Percentiles rank a stretch among this genome's conserved stretches.
Evolutionary conservation across 1,139 yeast genomes (phyloP).

Genomic region (Yarrowia galli): DNA sequence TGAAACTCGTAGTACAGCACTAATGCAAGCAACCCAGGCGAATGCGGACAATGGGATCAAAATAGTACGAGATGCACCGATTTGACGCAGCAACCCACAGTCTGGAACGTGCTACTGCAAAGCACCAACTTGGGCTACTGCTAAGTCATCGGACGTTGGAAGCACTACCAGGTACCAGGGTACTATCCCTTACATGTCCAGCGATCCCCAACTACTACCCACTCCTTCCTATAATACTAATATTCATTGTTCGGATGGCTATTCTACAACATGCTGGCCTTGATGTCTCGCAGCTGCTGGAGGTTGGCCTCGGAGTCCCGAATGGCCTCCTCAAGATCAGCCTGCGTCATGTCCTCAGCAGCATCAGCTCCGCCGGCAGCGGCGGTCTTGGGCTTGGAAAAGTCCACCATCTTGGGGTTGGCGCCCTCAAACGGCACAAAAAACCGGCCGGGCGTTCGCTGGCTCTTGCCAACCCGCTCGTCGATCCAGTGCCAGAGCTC

Average conservation of each 20-base stretch:
- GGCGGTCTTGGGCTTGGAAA: slow-evolving; percentile 11
- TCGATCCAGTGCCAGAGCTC: slow-evolving; percentile 85
- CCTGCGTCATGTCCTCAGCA: slow-evolving; percentile 2
- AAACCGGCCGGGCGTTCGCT: slow-evolving; percentile 23
- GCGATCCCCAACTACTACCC: too few relatives aligned
- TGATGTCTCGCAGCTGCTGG: slow-evolving; percentile 19
- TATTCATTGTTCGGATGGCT: too few relatives aligned
- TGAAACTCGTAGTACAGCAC: too few relatives aligned
- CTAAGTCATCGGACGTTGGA: too few relatives aligned
- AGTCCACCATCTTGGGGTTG: slow-evolving; percentile 43
- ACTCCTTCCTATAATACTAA: neutral
- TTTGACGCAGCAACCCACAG: too few relatives aligned
- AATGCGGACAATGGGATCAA: too few relatives aligned
- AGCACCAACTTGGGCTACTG: too few relatives aligned
- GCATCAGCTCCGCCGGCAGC: slow-evolving; percentile 1
- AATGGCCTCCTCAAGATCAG: slow-evolving; percentile 27
- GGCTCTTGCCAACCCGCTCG: slow-evolving; percentile 54
- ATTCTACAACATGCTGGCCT: slow-evolving; percentile 31
- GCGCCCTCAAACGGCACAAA: slow-evolving; percentile 43
- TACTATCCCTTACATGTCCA: too few relatives aligned
- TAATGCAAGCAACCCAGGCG: too few relatives aligned
- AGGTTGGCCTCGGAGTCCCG: slow-evolving; percentile 30
- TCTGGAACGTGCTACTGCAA: too few relatives aligned
- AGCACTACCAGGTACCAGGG: too few relatives aligned
- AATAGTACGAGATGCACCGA: too few relatives aligned